phyloP scores from a whole-genome alignment of 1,139 yeast species.

The Magnusiomyces tetraspermus region DNA sequence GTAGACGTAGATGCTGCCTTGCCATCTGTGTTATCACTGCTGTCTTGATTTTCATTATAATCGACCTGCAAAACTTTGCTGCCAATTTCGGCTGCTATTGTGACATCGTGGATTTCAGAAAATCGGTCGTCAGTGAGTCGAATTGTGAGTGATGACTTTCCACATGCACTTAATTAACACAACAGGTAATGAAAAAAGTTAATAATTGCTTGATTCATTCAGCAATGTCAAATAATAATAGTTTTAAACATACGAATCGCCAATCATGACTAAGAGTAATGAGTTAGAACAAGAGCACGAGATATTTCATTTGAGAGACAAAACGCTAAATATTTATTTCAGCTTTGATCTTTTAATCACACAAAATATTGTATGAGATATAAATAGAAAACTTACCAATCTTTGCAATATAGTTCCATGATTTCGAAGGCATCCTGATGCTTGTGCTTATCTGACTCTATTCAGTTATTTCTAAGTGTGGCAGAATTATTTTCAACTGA shows the following conservation, averaged over 20 bases:
- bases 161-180: constrained; percentile 26
- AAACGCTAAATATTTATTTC: not conserved
- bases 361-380: not conserved
- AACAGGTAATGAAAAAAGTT: not conserved
- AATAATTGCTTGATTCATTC: not conserved
- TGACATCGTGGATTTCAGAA: constrained; percentile 31
- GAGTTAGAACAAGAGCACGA: not conserved
- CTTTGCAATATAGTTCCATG: constrained; percentile 26
- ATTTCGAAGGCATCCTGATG: constrained; percentile 2
- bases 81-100: constrained; percentile 35
- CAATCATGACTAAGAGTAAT: constrained; percentile 18
- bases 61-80: constrained; percentile 31
- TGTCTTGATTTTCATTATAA: not conserved
- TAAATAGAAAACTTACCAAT: constrained; percentile 17
- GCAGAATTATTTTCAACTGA: too few species aligned
- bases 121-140: constrained; percentile 32
- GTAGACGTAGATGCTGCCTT: not conserved
- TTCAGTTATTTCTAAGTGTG: too few species aligned
- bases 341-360: not conserved
- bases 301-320: not conserved
- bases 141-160: constrained; percentile 32
- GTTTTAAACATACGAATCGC: constrained; percentile 21
- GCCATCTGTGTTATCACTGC: not conserved
- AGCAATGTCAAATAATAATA: not conserved
- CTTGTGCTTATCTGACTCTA: too few species aligned